These are phyloP conservation scores for Penicillium hesseltinei DNA, from an alignment of 2,329 filamentous ascomycete species.

Conservation along the genomic window DNA sequence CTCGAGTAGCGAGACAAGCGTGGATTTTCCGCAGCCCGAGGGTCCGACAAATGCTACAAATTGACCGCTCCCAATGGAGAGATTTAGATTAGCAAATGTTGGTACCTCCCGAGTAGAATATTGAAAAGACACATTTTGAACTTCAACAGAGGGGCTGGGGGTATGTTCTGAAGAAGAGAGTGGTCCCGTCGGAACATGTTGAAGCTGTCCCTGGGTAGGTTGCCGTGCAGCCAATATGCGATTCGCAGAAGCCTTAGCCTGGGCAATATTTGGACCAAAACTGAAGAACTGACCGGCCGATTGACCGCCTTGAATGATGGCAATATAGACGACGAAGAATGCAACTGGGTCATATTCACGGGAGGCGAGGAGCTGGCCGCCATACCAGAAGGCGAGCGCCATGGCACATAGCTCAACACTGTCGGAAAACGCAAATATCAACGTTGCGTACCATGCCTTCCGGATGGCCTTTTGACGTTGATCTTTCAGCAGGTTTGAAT, in stretches of 20 bases:
- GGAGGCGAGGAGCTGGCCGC: constrained; percentile 56
- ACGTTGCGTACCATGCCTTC: constrained; percentile 60
- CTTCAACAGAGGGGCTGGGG: constrained; percentile 30
- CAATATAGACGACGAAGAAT: constrained; percentile 63
- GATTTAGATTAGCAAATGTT: constrained; percentile 32
- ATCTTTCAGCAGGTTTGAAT: constrained; percentile 55
- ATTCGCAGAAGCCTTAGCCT: constrained; percentile 39
- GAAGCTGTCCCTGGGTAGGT: not conserved
- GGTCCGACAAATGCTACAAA: constrained; percentile 50
- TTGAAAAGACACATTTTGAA: constrained; percentile 37
- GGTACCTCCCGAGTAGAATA: constrained; percentile 34
- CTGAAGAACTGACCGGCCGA: constrained; percentile 65
- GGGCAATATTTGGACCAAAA: constrained; percentile 58
- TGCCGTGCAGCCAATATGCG: constrained; percentile 35
- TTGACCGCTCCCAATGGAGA: constrained; percentile 40
- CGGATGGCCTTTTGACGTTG: constrained; percentile 61
- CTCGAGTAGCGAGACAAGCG: constrained; percentile 38
- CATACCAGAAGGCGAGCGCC: constrained; percentile 62
- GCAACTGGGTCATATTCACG: constrained; percentile 48
- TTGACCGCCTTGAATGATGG: constrained; percentile 66
- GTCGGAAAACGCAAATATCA: constrained; percentile 69
- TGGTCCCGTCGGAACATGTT: not conserved
- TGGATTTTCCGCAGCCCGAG: constrained; percentile 50
- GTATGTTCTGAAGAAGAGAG: not conserved
- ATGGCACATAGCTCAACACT: constrained; percentile 63